Percentiles rank a stretch among this genome's conserved stretches.
Evolutionary conservation across 371 early-diverging fungal genomes (phyloP).

Genomic region (Lichtheimia hyalospora): DNA sequence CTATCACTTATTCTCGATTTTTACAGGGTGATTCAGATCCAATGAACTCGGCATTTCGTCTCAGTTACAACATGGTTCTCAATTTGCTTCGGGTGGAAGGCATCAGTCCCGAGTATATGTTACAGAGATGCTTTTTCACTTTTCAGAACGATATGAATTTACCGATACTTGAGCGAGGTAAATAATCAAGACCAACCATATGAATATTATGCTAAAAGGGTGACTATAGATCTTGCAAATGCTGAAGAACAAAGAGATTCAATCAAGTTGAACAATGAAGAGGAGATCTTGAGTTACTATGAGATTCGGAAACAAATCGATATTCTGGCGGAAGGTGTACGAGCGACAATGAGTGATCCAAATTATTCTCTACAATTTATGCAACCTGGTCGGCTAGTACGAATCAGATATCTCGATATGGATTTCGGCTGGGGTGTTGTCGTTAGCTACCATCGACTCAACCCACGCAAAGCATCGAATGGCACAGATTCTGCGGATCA

Average conservation of each 20-base stretch:
- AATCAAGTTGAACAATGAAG: slow-evolving; percentile 72
- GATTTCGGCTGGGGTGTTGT: slow-evolving; percentile 96
- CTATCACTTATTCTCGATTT: not conserved
- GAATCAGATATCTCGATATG: slow-evolving; percentile 64
- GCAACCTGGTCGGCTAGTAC: slow-evolving; percentile 86
- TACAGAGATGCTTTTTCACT: slow-evolving; percentile 95
- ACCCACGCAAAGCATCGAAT: slow-evolving; percentile 28
- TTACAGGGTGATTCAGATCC: slow-evolving; percentile 83
- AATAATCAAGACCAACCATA: not conserved
- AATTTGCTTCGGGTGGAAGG: slow-evolving; percentile 98
- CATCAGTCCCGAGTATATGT: slow-evolving; percentile 92
- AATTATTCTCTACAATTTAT: slow-evolving; percentile 78
- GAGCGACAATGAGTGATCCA: slow-evolving; percentile 82
- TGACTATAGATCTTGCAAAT: slow-evolving; percentile 37
- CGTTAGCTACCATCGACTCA: slow-evolving; percentile 41
- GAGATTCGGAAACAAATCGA: slow-evolving; percentile 77
- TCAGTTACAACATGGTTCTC: slow-evolving; percentile 99
- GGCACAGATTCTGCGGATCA: slow-evolving; percentile 27
- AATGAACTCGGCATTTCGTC: slow-evolving; percentile 96
- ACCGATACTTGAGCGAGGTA: slow-evolving; percentile 72
- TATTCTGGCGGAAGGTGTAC: slow-evolving; percentile 61
- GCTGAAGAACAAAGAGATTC: slow-evolving; percentile 57
- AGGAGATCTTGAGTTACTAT: slow-evolving; percentile 71
- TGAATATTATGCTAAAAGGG: not conserved
- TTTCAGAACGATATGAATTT: slow-evolving; percentile 90